Conservation (phyloP, 1,139 yeast genomes). For the Oligophagozyma castellii region DNA sequence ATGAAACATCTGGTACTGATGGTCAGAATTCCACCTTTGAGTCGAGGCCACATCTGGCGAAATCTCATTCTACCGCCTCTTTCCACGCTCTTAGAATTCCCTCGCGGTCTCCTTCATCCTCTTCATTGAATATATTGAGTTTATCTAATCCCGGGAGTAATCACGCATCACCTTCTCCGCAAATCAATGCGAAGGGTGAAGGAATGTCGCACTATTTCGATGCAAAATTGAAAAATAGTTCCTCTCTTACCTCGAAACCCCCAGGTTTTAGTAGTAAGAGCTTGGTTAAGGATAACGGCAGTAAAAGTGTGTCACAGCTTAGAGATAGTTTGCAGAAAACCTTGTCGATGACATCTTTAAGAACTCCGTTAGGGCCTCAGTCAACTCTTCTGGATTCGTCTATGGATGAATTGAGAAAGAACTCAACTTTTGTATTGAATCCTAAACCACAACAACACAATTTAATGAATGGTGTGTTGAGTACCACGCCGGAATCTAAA, state of each 20-base stretch:
- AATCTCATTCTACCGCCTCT: too few relatives aligned
- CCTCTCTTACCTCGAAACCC: neutral
- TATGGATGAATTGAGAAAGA: constrained; percentile 6
- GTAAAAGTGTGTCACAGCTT: constrained; percentile 8
- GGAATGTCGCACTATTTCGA: neutral
- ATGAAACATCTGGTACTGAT: neutral
- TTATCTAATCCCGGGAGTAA: too few relatives aligned
- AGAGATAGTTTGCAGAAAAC: constrained; percentile 19
- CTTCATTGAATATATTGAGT: too few relatives aligned
- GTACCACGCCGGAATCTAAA: constrained; percentile 20
- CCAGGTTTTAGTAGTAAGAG: constrained; percentile 2
- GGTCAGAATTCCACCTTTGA: too few relatives aligned
- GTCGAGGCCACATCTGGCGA: too few relatives aligned
- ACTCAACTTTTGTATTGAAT: constrained; percentile 21
- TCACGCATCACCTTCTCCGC: too few relatives aligned
- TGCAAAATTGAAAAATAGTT: neutral
- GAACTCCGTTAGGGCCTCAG: constrained; percentile 1
- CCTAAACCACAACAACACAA: constrained; percentile 21
- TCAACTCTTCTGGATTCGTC: constrained; percentile 1
- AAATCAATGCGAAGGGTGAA: too few relatives aligned
- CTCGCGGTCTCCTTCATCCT: neutral
- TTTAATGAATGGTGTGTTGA: constrained; percentile 23
- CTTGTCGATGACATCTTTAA: constrained; percentile 19
- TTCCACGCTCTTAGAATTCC: neutral
- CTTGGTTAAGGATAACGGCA: constrained; percentile 2